phyloP scores from a whole-genome alignment of 306 rosid species.

The Rosa rugosa region DNA sequence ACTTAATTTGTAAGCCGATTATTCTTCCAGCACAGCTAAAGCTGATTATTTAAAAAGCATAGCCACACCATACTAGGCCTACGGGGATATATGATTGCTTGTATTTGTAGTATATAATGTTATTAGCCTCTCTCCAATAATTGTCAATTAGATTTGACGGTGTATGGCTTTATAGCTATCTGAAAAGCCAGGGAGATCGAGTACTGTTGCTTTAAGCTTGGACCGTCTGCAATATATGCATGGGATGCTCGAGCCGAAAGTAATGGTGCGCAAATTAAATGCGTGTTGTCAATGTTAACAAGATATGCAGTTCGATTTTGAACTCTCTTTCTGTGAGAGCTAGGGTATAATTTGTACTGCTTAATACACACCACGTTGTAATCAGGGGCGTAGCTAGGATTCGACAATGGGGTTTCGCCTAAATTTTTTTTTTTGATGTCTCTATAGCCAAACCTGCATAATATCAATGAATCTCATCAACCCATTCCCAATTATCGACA shows the following conservation, averaged over 20 bases:
- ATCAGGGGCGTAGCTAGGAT: too few species aligned
- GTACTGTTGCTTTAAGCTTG: not conserved
- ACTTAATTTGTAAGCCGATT: too few species aligned
- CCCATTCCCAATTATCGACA: too few species aligned
- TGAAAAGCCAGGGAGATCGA: constrained; percentile 7
- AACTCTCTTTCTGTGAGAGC: not conserved
- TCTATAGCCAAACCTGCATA: too few species aligned
- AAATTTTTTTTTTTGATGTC: too few species aligned
- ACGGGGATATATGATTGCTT: not conserved
- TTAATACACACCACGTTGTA: not conserved
- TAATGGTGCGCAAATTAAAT: not conserved
- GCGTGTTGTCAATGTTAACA: not conserved
- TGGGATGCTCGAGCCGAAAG: constrained; percentile 4
- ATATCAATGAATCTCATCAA: too few species aligned
- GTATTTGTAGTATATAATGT: not conserved
- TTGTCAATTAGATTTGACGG: not conserved
- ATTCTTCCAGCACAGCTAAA: too few species aligned
- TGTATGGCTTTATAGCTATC: not conserved
- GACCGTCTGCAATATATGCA: not conserved
- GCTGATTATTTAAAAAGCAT: too few species aligned
- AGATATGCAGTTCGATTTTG: not conserved
- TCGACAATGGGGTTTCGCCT: too few species aligned
- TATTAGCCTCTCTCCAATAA: not conserved
- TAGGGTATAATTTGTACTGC: not conserved
- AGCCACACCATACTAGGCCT: too few species aligned